Evolutionary conservation across 495 filamentous ascomycete genomes (phyloP).

Genomic region (Lasiosphaeria miniovina): DNA sequence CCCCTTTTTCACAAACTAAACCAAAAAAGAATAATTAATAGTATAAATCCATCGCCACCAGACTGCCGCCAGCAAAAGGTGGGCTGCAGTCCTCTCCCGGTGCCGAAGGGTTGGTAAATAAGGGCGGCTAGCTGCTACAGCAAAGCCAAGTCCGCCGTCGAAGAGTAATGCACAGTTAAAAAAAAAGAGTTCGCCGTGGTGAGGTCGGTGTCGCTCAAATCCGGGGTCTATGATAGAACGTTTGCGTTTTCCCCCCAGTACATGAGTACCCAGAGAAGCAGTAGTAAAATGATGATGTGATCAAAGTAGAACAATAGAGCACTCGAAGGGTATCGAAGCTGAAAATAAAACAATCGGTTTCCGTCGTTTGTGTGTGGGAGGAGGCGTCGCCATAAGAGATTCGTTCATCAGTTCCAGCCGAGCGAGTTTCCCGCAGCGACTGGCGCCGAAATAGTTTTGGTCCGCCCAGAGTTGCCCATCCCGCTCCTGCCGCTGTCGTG

Average conservation of each 20-base stretch:
- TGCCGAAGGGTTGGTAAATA: constrained; percentile 27
- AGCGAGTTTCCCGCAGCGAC: constrained; percentile 97
- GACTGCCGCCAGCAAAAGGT: constrained; percentile 42
- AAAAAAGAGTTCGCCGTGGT: constrained; percentile 16
- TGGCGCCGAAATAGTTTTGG: constrained; percentile 70
- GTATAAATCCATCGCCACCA: constrained; percentile 37
- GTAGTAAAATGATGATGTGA: constrained; percentile 15
- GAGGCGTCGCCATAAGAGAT: constrained; percentile 26
- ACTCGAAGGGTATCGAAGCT: constrained; percentile 51
- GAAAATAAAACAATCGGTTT: background rate
- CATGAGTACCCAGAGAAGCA: too few species aligned
- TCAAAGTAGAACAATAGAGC: constrained; percentile 20
- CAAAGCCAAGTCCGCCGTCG: constrained; percentile 18
- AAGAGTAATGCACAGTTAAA: constrained; percentile 21
- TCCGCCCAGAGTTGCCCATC: constrained; percentile 70
- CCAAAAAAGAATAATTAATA: constrained; percentile 39
- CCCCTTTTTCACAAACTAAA: background rate
- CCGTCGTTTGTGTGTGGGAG: constrained; percentile 13
- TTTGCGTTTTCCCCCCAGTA: background rate
- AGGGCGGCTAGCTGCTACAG: constrained; percentile 20
- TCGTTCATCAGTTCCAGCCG: constrained; percentile 81
- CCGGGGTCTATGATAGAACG: constrained; percentile 11
- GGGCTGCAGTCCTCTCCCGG: constrained; percentile 30
- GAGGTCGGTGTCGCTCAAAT: background rate
- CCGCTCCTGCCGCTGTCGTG: constrained; percentile 61